These are phyloP conservation scores for Naganishia sp. DNA, from an alignment of 1,284 basidiomycete species.

Conservation along the genomic window DNA sequence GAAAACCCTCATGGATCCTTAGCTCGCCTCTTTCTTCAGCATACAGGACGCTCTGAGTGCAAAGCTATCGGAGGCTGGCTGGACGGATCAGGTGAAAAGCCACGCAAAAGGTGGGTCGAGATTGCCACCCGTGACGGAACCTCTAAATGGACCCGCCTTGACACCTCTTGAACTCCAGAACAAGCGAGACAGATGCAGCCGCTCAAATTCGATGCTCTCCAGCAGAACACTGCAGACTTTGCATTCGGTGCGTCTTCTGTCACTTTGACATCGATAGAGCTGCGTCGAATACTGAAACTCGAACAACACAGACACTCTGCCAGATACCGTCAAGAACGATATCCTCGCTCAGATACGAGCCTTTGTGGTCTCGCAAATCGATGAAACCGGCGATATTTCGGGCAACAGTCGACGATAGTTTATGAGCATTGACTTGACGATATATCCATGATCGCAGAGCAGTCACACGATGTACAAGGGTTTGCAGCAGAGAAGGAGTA, in stretches of 20 bases:
- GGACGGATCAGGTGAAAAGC: constrained; percentile 26
- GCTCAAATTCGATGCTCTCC: constrained; percentile 25
- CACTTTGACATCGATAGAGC: background rate
- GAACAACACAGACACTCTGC: constrained; percentile 15
- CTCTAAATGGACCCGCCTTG: background rate
- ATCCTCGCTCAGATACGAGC: constrained; percentile 21
- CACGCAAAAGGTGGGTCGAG: constrained; percentile 18
- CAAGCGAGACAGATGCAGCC: constrained; percentile 27
- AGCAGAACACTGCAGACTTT: constrained; percentile 21
- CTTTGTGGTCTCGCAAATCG: constrained; percentile 12
- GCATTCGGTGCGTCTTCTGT: constrained; percentile 13
- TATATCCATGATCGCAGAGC: no score
- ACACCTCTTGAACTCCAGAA: background rate
- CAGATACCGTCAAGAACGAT: constrained; percentile 26
- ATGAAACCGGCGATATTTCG: constrained; percentile 6
- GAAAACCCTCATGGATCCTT: no score
- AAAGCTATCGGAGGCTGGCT: constrained; percentile 17
- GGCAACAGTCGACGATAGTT: background rate
- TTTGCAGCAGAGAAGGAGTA: no score
- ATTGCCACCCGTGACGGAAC: background rate
- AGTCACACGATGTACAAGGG: no score
- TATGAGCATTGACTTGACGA: no score
- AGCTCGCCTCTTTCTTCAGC: background rate
- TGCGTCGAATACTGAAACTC: no score
- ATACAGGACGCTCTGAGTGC: constrained; percentile 16